These are phyloP conservation scores for Plasmodium coatneyi DNA, from an alignment of 169 alveolate species.

Conservation along the genomic window DNA sequence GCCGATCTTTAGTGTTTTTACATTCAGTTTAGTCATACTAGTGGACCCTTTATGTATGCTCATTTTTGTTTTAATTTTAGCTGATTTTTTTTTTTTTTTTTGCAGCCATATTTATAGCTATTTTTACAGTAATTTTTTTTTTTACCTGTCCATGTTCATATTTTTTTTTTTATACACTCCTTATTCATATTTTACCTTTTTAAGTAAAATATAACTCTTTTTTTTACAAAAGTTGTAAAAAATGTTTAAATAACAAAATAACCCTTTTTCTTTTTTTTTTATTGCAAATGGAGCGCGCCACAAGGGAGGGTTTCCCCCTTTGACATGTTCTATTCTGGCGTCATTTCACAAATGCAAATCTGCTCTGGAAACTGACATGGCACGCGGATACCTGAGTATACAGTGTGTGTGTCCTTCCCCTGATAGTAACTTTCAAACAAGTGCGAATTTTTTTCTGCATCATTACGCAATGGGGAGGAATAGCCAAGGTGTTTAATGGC, in stretches of 20 bases:
- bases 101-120: not conserved
- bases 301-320: not conserved
- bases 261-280: not conserved
- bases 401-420: not conserved
- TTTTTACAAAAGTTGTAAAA: conserved; percentile 4
- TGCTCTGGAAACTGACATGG: not conserved
- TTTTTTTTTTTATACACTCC: conserved; percentile 8
- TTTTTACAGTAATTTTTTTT: not conserved
- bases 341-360: not conserved
- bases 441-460: not conserved
- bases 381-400: not conserved
- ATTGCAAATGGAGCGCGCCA: not conserved
- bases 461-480: not conserved
- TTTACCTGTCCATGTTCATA: not conserved
- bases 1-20: conserved; percentile 7
- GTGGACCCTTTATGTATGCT: not conserved
- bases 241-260: conserved; percentile 21
- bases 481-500: not conserved
- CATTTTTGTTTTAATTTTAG: not conserved
- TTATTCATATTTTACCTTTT: conserved; percentile 1
- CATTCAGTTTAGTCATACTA: not conserved
- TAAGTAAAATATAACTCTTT: not conserved
- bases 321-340: conserved; percentile 6
- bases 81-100: conserved; percentile 7
- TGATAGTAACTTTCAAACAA: not conserved